Evolutionary conservation across 805 yeast genomes (phyloP).

Genomic region (Wickerhamomyces bovis): DNA sequence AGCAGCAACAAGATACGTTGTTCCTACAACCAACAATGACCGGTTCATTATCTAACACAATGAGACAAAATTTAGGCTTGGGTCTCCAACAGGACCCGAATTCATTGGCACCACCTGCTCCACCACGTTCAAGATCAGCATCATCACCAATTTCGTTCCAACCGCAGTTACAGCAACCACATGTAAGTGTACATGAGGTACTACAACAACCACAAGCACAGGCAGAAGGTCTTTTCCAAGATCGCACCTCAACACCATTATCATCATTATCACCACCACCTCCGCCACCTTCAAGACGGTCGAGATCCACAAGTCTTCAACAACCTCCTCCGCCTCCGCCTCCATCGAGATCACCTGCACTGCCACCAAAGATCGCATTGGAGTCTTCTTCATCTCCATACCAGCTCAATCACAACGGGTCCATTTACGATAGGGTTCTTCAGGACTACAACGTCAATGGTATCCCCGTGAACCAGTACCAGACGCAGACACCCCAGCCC

Average conservation of each 20-base stretch:
- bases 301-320: constrained; percentile 21
- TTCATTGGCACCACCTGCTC: constrained; percentile 6
- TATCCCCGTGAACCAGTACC: constrained; percentile 1
- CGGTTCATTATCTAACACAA: constrained; percentile 30
- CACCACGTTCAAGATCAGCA: constrained; percentile 14
- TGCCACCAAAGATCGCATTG: constrained; percentile 19
- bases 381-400: constrained; percentile 1
- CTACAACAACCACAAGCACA: constrained; percentile 15
- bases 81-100: constrained; percentile 1
- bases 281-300: constrained; percentile 34
- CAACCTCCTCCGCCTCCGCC: constrained; percentile 13
- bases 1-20: constrained; percentile 3
- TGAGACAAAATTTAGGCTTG: constrained; percentile 6
- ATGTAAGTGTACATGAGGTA: not conserved
- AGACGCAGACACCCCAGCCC: not conserved
- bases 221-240: constrained; percentile 1
- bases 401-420: not conserved
- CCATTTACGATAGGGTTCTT: constrained; percentile 10
- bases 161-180: constrained; percentile 5
- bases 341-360: constrained; percentile 15
- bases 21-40: constrained; percentile 34
- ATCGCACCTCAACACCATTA: constrained; percentile 23
- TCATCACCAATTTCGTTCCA: constrained; percentile 18
- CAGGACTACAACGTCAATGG: constrained; percentile 10
- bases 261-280: constrained; percentile 31